Conservation (phyloP, 164 flowering plant genomes). For the Tinospora cordifolia region DNA sequence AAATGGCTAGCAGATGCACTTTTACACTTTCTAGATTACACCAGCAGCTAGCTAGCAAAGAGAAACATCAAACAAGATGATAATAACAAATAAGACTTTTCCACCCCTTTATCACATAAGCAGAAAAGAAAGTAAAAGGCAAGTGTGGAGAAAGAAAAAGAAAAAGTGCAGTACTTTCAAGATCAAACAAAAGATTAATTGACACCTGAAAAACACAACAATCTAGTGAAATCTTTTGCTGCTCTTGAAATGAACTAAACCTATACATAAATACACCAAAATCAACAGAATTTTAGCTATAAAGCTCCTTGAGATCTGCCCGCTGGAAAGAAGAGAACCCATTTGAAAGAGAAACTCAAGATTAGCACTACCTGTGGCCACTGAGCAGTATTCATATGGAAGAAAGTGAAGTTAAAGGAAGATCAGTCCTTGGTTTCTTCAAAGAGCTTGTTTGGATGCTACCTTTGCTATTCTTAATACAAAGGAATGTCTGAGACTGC, state of each 20-base stretch:
- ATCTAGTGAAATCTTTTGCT: not conserved
- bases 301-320: not conserved
- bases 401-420: constrained; percentile 18
- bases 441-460: constrained; percentile 6
- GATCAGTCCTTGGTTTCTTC: constrained; percentile 4
- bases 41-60: constrained; percentile 21
- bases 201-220: constrained; percentile 5
- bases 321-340: not conserved
- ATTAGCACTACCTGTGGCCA: constrained; percentile 63
- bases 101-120: constrained; percentile 30
- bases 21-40: constrained; percentile 29
- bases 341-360: not conserved
- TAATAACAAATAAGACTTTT: constrained; percentile 20
- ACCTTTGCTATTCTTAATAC: constrained; percentile 10
- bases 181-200: constrained; percentile 3
- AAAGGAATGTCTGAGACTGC: constrained; percentile 22
- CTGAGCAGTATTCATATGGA: constrained; percentile 65
- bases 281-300: not conserved
- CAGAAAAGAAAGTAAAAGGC: constrained; percentile 27
- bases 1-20: constrained; percentile 8
- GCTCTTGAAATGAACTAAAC: not conserved
- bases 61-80: constrained; percentile 14
- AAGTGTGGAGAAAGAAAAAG: constrained; percentile 16
- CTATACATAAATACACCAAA: not conserved
- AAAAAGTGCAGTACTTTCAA: constrained; percentile 9